Evolutionary conservation across 2,329 filamentous ascomycete genomes (phyloP).

Genomic region (Aspergillus sergii): DNA sequence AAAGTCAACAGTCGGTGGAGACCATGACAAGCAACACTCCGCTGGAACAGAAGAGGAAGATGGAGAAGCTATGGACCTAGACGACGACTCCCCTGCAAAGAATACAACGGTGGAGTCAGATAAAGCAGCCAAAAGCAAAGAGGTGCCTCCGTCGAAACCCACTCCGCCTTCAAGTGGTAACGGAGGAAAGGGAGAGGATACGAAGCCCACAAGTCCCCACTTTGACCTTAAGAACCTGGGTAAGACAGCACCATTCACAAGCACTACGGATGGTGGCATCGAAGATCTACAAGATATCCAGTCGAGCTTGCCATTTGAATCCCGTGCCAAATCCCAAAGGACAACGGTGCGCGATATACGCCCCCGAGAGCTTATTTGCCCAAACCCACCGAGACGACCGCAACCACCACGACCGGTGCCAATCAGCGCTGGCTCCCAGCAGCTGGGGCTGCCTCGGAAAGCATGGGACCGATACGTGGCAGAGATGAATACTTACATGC

Average conservation of each 20-base stretch:
- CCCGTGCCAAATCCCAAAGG: conserved; percentile 50
- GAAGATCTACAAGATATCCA: conserved; percentile 57
- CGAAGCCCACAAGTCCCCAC: conserved; percentile 22
- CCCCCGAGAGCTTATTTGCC: conserved; percentile 48
- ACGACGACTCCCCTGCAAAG: conserved; percentile 37
- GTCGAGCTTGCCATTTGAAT: conserved; percentile 61
- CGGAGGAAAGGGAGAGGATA: conserved; percentile 7
- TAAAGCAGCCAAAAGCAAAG: conserved; percentile 15
- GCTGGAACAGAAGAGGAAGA: conserved; percentile 21
- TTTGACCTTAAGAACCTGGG: conserved; percentile 55
- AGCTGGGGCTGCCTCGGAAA: conserved; percentile 45
- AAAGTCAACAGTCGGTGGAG: conserved; percentile 31
- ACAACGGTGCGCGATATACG: conserved; percentile 42
- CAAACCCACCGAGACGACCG: conserved; percentile 56
- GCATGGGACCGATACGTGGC: conserved; percentile 56
- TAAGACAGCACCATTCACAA: conserved; percentile 53
- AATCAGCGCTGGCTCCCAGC: conserved; percentile 32
- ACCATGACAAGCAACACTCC: conserved; percentile 19
- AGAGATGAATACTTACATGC: conserved; percentile 58
- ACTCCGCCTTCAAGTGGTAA: conserved; percentile 12
- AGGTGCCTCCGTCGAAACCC: conserved; percentile 14
- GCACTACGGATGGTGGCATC: conserved; percentile 51
- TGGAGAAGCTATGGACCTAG: conserved; percentile 51
- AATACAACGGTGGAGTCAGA: conserved; percentile 5
- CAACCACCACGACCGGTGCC: conserved; percentile 30